Evolutionary conservation across 2,329 filamentous ascomycete species (phyloP).

Genomic region (Rhynchosporium agropyri): DNA sequence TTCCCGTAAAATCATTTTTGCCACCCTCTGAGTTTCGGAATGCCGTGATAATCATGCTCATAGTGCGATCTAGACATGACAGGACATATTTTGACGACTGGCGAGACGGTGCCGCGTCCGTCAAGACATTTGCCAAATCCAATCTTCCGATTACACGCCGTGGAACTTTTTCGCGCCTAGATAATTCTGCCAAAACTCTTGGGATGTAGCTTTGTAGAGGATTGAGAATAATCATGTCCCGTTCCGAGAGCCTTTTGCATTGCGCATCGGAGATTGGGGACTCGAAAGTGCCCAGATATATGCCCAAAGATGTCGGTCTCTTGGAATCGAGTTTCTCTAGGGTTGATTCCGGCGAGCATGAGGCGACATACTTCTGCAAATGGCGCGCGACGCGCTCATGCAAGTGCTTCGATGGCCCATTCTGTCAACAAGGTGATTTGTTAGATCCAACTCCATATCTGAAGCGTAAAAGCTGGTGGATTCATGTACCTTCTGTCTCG

Average conservation of each 20-base stretch:
- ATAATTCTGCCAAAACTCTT: slow-evolving; percentile 25
- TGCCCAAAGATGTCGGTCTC: slow-evolving; percentile 36
- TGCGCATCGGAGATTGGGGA: slow-evolving; percentile 20
- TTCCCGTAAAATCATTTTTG: slow-evolving; percentile 45
- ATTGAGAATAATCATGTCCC: slow-evolving; percentile 27
- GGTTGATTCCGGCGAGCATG: slow-evolving; percentile 10
- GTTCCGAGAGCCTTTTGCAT: slow-evolving; percentile 10
- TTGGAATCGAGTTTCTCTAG: slow-evolving; percentile 18
- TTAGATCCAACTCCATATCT: not conserved
- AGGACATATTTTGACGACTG: slow-evolving; percentile 13
- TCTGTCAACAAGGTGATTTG: slow-evolving; percentile 4
- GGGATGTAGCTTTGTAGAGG: slow-evolving; percentile 21
- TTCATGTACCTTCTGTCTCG: slow-evolving; percentile 12
- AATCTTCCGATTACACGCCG: slow-evolving; percentile 43
- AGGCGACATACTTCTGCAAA: slow-evolving; percentile 23
- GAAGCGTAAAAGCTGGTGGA: not conserved
- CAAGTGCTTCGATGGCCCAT: not conserved
- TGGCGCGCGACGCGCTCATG: slow-evolving; percentile 9
- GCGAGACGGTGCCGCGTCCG: not conserved
- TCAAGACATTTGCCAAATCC: slow-evolving; percentile 23
- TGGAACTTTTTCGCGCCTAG: slow-evolving; percentile 22
- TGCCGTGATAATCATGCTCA: slow-evolving; percentile 32
- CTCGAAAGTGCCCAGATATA: slow-evolving; percentile 39
- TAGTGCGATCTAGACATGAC: slow-evolving; percentile 30
- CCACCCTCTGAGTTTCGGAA: slow-evolving; percentile 40